Conservation (phyloP, 2,329 filamentous ascomycete species). For the Hawksworthiomyces lignivorus region DNA sequence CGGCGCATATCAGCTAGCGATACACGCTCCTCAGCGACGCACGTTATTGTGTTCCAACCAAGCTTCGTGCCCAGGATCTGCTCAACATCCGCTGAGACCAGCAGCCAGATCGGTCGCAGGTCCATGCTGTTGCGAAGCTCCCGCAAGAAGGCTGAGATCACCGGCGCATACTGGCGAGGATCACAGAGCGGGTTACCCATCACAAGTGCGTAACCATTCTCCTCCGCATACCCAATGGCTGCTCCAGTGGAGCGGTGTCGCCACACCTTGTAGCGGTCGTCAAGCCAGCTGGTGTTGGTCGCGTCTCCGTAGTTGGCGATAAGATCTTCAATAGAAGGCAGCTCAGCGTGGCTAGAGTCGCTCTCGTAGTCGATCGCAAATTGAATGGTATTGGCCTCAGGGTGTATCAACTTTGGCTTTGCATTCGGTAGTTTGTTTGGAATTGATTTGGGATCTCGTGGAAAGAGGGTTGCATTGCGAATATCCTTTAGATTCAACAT, state of each 20-base stretch:
- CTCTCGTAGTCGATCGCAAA: conserved; percentile 39
- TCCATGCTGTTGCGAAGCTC: conserved; percentile 37
- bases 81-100: conserved; percentile 72
- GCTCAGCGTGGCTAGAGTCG: conserved; percentile 32
- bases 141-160: conserved; percentile 66
- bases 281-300: conserved; percentile 88
- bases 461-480: conserved; percentile 78
- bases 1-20: conserved; percentile 46
- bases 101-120: conserved; percentile 80
- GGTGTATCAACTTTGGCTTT: conserved; percentile 64
- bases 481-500: conserved; percentile 84
- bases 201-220: conserved; percentile 59
- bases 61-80: conserved; percentile 72
- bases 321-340: conserved; percentile 74
- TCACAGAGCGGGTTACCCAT: conserved; percentile 89
- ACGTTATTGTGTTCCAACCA: conserved; percentile 82
- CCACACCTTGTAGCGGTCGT: conserved; percentile 83
- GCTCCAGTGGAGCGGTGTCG: conserved; percentile 72
- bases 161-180: conserved; percentile 62
- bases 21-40: conserved; percentile 81
- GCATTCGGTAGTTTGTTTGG: conserved; percentile 43
- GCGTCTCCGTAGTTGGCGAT: conserved; percentile 95
- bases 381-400: conserved; percentile 74
- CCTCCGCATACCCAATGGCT: conserved; percentile 73
- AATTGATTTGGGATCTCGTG: conserved; percentile 80